Evolutionary conservation across 768 basidiomycete genomes (phyloP), one percentile per base, ranked within the genome.

Genomic region (Lyophyllum decastes): DNA sequence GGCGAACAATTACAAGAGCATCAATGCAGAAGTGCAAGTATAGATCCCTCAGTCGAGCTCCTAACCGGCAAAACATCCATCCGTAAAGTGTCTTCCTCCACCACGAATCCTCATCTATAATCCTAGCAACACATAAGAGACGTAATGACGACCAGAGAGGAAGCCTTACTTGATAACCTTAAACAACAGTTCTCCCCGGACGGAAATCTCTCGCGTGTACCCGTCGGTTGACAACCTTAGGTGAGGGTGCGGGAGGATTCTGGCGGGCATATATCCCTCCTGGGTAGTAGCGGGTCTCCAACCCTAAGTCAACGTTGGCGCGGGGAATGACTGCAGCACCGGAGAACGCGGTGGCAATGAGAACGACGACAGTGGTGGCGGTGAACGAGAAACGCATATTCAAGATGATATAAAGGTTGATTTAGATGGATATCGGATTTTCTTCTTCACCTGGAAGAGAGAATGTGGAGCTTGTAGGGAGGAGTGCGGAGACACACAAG

Each of bases 351-450:
- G 67, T 55, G 55, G 64, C 63, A 43, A 63, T 62, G 55, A 66
- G 59, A 53, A 66, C 58, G 49, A 67, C 57, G 59, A 62, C 34
- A 50, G 62, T 51, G 52, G 52, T 50, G 38, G 54, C 43, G 38
- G 60, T 61, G 57, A 63, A 51, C 21, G 62, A 61, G 66, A 70
- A 65, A 60, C 68, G 72, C 72, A 74, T 71, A 51, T 43, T 68
- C 64, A 57, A n/a, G 41, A 50, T 40, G 41, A 17, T 50, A 17
- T 44, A 30, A 55, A 21, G 24, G 49, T 60, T 62, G 57, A 49
- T 44, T 54, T 38, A 43, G 49, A 46, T 35, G 46, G 50, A 51
- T 54, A 53, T 60, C 48, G 27, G 60, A 58, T 61, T n/a, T n/a
- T n/a, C 57, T 62, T 59, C 62, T 69, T 67, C 68, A 57, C 66